phyloP scores from a whole-genome alignment of 2,329 filamentous ascomycete species.

The Pseudodiploospora longispora region DNA sequence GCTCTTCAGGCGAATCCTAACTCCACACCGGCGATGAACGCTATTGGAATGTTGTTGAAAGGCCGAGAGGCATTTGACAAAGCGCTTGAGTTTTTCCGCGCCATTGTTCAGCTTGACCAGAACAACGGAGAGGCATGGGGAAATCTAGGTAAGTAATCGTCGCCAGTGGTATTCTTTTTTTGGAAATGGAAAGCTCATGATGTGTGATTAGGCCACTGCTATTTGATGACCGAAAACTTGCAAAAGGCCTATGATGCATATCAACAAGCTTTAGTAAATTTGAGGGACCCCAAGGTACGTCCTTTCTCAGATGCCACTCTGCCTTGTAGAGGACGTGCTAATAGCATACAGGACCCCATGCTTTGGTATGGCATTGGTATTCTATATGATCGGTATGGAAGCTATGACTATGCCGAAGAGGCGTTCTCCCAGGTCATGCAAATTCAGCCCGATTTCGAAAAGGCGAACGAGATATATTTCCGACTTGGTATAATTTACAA shows the following conservation, averaged over 20 bases:
- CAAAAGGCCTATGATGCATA: slow-evolving; percentile 97
- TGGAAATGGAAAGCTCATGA: slow-evolving; percentile 3
- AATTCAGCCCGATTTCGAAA: slow-evolving; percentile 95
- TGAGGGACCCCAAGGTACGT: slow-evolving; percentile 82
- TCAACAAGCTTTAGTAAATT: slow-evolving; percentile 87
- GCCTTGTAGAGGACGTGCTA: slow-evolving; percentile 1
- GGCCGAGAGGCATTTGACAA: slow-evolving; percentile 90
- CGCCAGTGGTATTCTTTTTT: not conserved
- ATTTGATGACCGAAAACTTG: slow-evolving; percentile 96
- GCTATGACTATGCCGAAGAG: slow-evolving; percentile 92
- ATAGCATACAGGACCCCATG: slow-evolving; percentile 66
- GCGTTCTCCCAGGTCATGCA: slow-evolving; percentile 98
- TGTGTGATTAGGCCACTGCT: slow-evolving; percentile 70
- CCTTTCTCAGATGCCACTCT: not conserved
- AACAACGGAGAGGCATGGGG: slow-evolving; percentile 96
- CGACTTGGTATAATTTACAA: slow-evolving; percentile 99
- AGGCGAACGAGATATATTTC: slow-evolving; percentile 99
- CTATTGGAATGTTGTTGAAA: slow-evolving; percentile 84
- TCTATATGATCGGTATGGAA: slow-evolving; percentile 92
- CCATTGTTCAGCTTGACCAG: slow-evolving; percentile 80
- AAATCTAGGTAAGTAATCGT: slow-evolving; percentile 64
- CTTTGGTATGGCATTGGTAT: slow-evolving; percentile 99
- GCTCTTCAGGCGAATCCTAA: slow-evolving; percentile 80
- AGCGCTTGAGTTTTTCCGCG: slow-evolving; percentile 86
- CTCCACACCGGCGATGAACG: slow-evolving; percentile 87